Evolutionary conservation across 2,329 filamentous ascomycete genomes (phyloP), one percentile per base, ranked within the genome.

Genomic region (Paecilomyces dactylethromorphus): DNA sequence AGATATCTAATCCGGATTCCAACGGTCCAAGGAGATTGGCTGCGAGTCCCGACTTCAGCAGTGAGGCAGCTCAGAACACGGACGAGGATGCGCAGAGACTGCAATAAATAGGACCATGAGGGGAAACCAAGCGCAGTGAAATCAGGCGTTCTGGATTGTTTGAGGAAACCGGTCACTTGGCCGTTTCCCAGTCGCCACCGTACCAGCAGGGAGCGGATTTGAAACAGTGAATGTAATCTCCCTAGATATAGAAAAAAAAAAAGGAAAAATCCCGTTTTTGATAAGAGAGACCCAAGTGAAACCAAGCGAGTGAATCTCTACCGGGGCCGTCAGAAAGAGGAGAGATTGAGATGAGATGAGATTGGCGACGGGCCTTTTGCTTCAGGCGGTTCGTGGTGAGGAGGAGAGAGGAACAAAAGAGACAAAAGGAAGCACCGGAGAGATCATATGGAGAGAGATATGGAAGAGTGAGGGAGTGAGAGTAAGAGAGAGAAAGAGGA

Each of bases 21-120:
- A 45, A 52, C 31, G 55, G 55, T 51, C 21, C 49, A 57, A 61
- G 57, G 53, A 60, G 21, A 58, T 55, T 59, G 57, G 58, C 57
- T 61, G 52, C 58, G 58, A n/a, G n/a, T 45, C 39, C 39, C 18
- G 39, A 45, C 18, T 45, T 45, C 39, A 45, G 39, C n/a, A 45
- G 39, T 45, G 39, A 45, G 39, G 39, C 39, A 45, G 39, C 39
- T 45, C 39, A 15, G 18, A 6, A 18, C 18, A 45, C 2, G 3
- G 2, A n/a, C 18, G n/a, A 18, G 39, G n/a, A 45, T 45, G 39
- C 1, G 24, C 50, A 29, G 49, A 59, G 24, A 59, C 18, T 22
- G 32, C 22, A 53, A 53, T 33, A 32, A 22, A n/a, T 45, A 45
- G 13, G n/a, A 45, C 39, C 39, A 45, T 45, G 39, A 58, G 59